Conservation (phyloP, 164 flowering plant species). For the Liquidambar formosana region DNA sequence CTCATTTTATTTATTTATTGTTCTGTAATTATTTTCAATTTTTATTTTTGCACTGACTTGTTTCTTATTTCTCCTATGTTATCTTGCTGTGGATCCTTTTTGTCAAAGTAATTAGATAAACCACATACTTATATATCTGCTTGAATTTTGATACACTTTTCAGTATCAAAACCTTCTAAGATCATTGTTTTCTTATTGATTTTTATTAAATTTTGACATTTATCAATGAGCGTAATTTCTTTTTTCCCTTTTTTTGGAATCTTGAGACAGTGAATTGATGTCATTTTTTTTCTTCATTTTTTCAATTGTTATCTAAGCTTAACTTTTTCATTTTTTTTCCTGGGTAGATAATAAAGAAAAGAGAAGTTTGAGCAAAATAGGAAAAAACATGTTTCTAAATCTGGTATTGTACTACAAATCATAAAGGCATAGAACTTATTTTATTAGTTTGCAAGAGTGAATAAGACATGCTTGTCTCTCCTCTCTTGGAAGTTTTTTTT, state of each 20-base stretch:
- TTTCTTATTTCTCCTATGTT: not conserved
- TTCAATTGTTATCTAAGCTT: no score
- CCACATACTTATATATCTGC: not conserved
- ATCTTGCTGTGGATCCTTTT: not conserved
- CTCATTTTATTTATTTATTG: not conserved
- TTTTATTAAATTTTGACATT: not conserved
- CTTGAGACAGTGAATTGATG: no score
- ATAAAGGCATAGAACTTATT: no score
- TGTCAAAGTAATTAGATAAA: not conserved
- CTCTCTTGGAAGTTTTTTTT: no score
- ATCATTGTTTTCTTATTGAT: not conserved
- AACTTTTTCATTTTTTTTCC: no score
- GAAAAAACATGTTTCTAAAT: no score
- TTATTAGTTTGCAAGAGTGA: no score
- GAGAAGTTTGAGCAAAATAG: no score
- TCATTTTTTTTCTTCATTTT: no score
- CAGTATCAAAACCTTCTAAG: not conserved
- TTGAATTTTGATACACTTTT: not conserved
- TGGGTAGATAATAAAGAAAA: no score
- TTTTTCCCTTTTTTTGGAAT: not conserved
- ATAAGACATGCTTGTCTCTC: no score
- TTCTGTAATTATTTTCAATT: not conserved
- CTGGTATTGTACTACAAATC: no score
- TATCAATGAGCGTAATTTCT: not conserved
- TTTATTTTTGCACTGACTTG: not conserved